phyloP scores from a whole-genome alignment of 1,284 basidiomycete species.

The Boletus subluridellus region DNA sequence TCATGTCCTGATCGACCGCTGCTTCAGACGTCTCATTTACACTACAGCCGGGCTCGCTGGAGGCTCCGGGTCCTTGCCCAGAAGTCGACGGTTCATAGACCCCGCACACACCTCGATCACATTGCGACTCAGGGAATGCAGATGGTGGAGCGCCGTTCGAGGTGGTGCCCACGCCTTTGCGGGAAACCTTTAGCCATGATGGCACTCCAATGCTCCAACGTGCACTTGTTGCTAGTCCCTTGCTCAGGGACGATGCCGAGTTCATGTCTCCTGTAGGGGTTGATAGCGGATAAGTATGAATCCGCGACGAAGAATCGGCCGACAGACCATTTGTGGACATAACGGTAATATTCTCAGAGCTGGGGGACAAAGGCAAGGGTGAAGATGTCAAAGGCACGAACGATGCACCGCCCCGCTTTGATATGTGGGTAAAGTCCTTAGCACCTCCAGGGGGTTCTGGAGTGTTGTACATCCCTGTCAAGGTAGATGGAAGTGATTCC shows the following conservation, averaged over 20 bases:
- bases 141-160: slow-evolving; percentile 11
- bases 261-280: slow-evolving; percentile 43
- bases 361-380: slow-evolving; percentile 13
- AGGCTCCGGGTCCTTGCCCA: slow-evolving; percentile 30
- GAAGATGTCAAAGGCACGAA: slow-evolving; percentile 59
- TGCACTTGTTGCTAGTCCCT: slow-evolving; percentile 28
- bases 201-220: slow-evolving; percentile 65
- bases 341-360: slow-evolving; percentile 11
- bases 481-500: slow-evolving; percentile 43
- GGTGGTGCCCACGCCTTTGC: slow-evolving; percentile 38
- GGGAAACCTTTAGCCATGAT: slow-evolving; percentile 64
- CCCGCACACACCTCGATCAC: slow-evolving; percentile 44
- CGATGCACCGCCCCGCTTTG: slow-evolving; percentile 50
- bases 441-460: slow-evolving; percentile 37
- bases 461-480: slow-evolving; percentile 30
- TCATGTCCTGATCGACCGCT: slow-evolving; percentile 59
- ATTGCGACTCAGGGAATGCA: slow-evolving; percentile 11
- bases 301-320: slow-evolving; percentile 25
- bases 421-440: slow-evolving; percentile 71
- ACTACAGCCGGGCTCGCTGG: slow-evolving; percentile 69
- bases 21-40: slow-evolving; percentile 66
- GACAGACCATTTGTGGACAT: slow-evolving; percentile 9
- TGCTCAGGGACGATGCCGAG: slow-evolving; percentile 26
- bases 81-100: slow-evolving; percentile 44
- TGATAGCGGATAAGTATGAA: slow-evolving; percentile 77